Base-by-base conservation (phyloP, 129 eudicot species). In the Flaveria ramosissima region DNA sequence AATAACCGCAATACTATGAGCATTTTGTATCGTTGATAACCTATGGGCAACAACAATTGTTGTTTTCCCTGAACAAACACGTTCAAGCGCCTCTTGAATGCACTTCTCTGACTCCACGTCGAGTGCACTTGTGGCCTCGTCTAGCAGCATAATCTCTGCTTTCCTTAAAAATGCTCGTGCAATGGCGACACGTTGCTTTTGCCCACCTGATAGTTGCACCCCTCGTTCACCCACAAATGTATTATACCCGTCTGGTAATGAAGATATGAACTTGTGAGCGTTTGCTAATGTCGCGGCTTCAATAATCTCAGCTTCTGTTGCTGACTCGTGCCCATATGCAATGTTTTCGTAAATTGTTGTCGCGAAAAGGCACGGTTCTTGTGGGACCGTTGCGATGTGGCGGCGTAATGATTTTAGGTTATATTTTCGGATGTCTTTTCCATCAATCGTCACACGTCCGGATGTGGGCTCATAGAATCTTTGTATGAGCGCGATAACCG, bases 81-180 rank as follows among this genome's bases (percentile, higher is more conserved):
- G 93, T 45, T 84, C 92, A 13, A 91, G 82, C 2, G 96, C 94
- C 47, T 94, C 99, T 70, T 91, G 97, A 12, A 94, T 88, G 24
- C 87, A 87, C 75, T 76, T 89, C 59, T 94, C 99, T 0, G 99
- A 94, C 86, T 94, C 99, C 0, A 91, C 89, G 51, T 94, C 99
- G 14, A 94, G 90, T 16, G 99, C 99, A 36, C 99, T 94, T 0
- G 99, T 91, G 3, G 99, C 99, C 72, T 94, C 99, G 36, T 94
- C 99, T 4, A 94, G 89, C 24, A 91, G 70, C 88, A 91, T 85
- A 23, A 91, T 62, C 78, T 94, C 93, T 1, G 97, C 90, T 60
- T 91, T 91, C 74, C 96, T 91, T 67, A 95, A 66, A 21, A 94
- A 86, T 3, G 97, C 97, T 36, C 97, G 67, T 12, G 99, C 97